Evolutionary conservation across 2,329 filamentous ascomycete species (phyloP).

Genomic region (Diaporthe australafricana): DNA sequence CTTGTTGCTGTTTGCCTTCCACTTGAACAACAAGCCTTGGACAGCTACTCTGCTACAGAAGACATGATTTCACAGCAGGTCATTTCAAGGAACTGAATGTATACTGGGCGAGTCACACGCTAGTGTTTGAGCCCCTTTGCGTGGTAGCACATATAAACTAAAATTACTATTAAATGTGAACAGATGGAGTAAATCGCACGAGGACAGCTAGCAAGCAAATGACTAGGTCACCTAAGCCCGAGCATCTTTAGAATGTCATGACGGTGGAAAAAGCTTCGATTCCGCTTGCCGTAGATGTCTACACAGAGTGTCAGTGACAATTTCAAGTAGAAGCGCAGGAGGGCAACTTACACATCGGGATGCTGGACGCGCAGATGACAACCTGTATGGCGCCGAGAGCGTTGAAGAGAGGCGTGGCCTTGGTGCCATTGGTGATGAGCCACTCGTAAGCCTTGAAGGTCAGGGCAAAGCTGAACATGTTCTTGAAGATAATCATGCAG

Average conservation of each 20-base stretch:
- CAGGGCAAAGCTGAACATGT: constrained; percentile 88
- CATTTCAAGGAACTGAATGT: no score
- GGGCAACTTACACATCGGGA: constrained; percentile 79
- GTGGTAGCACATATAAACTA: not conserved
- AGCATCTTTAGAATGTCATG: constrained; percentile 74
- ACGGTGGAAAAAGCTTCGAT: constrained; percentile 79
- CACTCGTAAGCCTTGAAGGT: constrained; percentile 89
- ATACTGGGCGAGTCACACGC: no score
- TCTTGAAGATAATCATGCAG: constrained; percentile 92
- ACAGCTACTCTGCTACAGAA: no score
- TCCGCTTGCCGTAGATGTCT: constrained; percentile 85
- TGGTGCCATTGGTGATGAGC: constrained; percentile 75
- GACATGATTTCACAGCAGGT: no score
- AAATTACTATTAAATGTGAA: not conserved
- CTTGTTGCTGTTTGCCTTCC: no score
- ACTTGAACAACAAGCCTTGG: no score
- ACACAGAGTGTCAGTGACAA: constrained; percentile 11
- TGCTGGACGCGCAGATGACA: constrained; percentile 77
- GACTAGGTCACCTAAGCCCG: constrained; percentile 45
- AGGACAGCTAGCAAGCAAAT: not conserved
- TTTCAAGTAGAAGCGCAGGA: not conserved
- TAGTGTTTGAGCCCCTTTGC: not conserved
- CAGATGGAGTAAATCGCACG: not conserved
- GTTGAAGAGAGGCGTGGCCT: constrained; percentile 68
- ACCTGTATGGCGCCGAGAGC: constrained; percentile 82